Base-by-base conservation (phyloP, 2,329 filamentous ascomycete species). In the Venturia oleaginea region DNA sequence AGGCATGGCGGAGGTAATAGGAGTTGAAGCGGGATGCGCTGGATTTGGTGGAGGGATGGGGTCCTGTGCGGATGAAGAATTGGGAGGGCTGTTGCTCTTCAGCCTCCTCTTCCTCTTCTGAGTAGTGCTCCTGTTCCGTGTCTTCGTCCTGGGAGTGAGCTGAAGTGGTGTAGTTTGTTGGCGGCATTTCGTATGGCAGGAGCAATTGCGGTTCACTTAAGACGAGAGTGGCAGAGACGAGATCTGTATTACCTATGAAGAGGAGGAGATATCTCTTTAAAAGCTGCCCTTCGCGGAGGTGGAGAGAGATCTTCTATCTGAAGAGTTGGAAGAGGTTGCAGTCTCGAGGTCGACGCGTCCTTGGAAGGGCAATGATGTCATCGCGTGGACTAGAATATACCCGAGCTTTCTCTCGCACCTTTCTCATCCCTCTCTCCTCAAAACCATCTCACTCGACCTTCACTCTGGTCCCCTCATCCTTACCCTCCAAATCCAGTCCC, bases 11-110 rank as follows among this genome's bases (percentile, higher is more conserved):
- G 30, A 57, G 51, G 51, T 57, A 57, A 13, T 57, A 57, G 1
- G 51, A 57, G 51, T 57, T 57, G 51, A 57, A 57, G 51, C 51
- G 51, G 27, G 51, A 57, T 4, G 51, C 51, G 51, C 51, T 57
- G 27, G 51, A 57, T 34, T 57, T 57, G 1, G 51, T 57, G 27
- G 51, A 57, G 17, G 51, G 51, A 19, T 57, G 51, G 30, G 51
- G 51, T n/a, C 51, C 51, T n/a, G 51, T 57, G 17, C 51, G 15
- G 17, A 57, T 57, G 27, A 32, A 57, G 19, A 57, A 57, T 34
- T 57, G 51, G 15, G 27, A 32, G 27, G 51, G 51, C 34, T 57
- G 51, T 22, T 57, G 30, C 34, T 57, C 51, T n/a, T 32, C 51
- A 2, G 34, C 51, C 7, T 34, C 27, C 51, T 55, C 51, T 11